Percentiles rank a stretch among this genome's conserved stretches.
phyloP scores from a whole-genome alignment of 805 yeast species.

The Candida arabinofermentans region DNA sequence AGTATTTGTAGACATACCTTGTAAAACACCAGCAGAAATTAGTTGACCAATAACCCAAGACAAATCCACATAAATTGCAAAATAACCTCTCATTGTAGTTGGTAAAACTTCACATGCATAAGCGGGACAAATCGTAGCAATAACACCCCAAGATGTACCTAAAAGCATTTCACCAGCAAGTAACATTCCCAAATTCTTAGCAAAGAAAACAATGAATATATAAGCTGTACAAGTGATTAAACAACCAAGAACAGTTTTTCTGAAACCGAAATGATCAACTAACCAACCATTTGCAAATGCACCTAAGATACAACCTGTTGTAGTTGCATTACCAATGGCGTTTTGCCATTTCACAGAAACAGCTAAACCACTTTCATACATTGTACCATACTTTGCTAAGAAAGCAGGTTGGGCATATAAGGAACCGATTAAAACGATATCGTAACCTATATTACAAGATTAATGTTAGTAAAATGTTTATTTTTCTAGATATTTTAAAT shows the following conservation, averaged over 20 bases:
- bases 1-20: constrained; percentile 10
- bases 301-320: constrained; percentile 31
- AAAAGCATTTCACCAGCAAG: constrained; percentile 41
- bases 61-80: constrained; percentile 46
- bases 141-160: no score
- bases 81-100: constrained; percentile 42
- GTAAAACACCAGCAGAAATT: constrained; percentile 47
- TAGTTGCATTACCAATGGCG: constrained; percentile 31
- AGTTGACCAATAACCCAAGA: constrained; percentile 59
- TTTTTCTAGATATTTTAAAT: no score
- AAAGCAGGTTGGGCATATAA: constrained; percentile 32
- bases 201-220: constrained; percentile 40
- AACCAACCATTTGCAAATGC: constrained; percentile 37
- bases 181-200: constrained; percentile 35
- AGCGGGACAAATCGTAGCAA: no score
- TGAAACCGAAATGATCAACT: constrained; percentile 40
- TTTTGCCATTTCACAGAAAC: constrained; percentile 43
- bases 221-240: constrained; percentile 29
- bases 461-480: no score
- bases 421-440: constrained; percentile 37
- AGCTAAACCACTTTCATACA: constrained; percentile 27
- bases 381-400: constrained; percentile 32
- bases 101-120: constrained; percentile 59
- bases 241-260: constrained; percentile 34
- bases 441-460: constrained; percentile 34